phyloP scores from a whole-genome alignment of 495 filamentous ascomycete genomes.

The Penicillium silybi region DNA sequence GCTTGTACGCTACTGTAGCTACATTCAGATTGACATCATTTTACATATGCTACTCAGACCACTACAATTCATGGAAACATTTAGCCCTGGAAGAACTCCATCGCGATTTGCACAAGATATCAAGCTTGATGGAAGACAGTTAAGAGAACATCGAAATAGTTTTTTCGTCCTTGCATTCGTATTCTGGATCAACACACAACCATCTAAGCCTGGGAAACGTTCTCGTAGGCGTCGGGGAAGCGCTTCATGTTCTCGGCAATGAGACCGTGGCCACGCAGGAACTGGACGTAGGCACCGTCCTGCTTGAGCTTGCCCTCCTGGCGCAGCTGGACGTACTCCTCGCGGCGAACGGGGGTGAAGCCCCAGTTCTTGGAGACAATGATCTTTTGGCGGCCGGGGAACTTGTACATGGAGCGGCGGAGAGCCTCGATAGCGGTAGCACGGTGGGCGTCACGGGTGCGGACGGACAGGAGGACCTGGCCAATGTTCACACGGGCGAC shows the following conservation, averaged over 20 bases:
- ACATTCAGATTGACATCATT: not conserved
- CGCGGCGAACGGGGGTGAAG: conserved; percentile 95
- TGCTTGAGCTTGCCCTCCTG: conserved; percentile 82
- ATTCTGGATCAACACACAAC: conserved; percentile 25
- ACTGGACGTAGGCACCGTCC: conserved; percentile 99
- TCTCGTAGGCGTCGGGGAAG: conserved; percentile 87
- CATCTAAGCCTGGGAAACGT: conserved; percentile 45
- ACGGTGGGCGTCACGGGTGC: conserved; percentile 90
- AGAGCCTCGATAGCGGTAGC: conserved; percentile 95
- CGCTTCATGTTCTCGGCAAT: conserved; percentile 81
- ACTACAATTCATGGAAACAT: not conserved
- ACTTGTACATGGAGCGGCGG: conserved; percentile 99
- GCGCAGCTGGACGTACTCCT: conserved; percentile 93
- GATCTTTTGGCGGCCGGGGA: conserved; percentile 99
- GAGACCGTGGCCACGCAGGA: conserved; percentile 85
- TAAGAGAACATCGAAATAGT: conserved; percentile 24
- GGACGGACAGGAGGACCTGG: conserved; percentile 94
- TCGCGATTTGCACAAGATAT: conserved; percentile 27
- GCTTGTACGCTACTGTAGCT: not conserved
- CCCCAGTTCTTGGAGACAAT: conserved; percentile 99
- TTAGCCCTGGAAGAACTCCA: conserved; percentile 28
- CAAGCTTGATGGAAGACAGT: conserved; percentile 16
- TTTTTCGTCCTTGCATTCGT: conserved; percentile 29
- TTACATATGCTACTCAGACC: not conserved
- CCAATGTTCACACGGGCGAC: conserved; percentile 99